These are phyloP conservation scores for Magnolia kwangsiensis DNA, from an alignment of 164 flowering plant genomes.

Conservation along the genomic window DNA sequence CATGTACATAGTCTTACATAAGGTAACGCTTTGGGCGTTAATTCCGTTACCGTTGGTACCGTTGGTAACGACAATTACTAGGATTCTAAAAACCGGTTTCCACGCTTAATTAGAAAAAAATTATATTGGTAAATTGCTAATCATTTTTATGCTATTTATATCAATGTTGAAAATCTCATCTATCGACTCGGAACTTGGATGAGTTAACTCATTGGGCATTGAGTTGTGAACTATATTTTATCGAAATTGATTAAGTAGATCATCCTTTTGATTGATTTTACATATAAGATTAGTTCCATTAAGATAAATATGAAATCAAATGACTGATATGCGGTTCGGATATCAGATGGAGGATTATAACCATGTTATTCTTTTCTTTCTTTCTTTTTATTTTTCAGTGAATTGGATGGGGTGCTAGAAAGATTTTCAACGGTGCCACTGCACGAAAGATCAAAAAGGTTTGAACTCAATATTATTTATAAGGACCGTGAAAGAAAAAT, in stretches of 20 bases:
- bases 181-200: not conserved
- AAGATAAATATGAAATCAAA: not conserved
- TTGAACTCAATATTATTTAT: not conserved
- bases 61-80: not conserved
- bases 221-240: not conserved
- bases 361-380: too few relatives aligned
- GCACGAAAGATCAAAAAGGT: conserved; percentile 3
- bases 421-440: not conserved
- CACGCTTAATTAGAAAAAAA: not conserved
- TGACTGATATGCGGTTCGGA: not conserved
- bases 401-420: not conserved
- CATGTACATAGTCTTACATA: too few relatives aligned
- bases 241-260: too few relatives aligned
- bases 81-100: not conserved
- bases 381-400: not conserved
- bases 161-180: not conserved
- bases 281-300: not conserved
- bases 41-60: not conserved
- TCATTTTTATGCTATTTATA: not conserved
- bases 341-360: not conserved
- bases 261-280: too few relatives aligned
- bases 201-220: not conserved
- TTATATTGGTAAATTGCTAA: not conserved
- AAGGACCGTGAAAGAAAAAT: not conserved
- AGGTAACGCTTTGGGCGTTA: not conserved